Evolutionary conservation across 1,284 basidiomycete genomes (phyloP).

Genomic region (Vanrija humicola): DNA sequence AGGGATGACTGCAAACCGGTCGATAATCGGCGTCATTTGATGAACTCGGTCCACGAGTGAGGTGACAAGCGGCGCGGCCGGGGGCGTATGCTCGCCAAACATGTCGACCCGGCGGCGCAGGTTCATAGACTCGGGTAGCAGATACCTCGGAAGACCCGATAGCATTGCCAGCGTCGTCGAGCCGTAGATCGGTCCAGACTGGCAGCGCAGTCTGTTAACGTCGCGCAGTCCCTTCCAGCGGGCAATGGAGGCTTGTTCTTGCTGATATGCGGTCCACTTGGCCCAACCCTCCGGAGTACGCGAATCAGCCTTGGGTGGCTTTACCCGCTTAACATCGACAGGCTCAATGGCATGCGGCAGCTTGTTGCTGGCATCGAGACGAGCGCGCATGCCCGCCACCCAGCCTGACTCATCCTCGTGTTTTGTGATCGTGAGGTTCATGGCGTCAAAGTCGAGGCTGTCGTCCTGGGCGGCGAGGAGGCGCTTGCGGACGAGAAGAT

Average conservation of each 20-base stretch:
- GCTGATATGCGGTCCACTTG: constrained; percentile 58
- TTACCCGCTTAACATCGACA: constrained; percentile 34
- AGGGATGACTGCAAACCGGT: constrained; percentile 78
- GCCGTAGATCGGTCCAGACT: constrained; percentile 61
- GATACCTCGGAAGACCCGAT: constrained; percentile 49
- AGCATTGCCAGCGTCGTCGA: constrained; percentile 58
- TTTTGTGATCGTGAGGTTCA: constrained; percentile 64
- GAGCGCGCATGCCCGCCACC: constrained; percentile 56
- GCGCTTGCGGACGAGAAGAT: constrained; percentile 72
- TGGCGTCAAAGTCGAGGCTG: constrained; percentile 59
- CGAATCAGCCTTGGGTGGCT: constrained; percentile 61
- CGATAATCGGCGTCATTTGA: constrained; percentile 58
- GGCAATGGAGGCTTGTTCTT: constrained; percentile 56
- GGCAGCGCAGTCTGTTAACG: constrained; percentile 73
- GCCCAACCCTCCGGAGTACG: constrained; percentile 72
- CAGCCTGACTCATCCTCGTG: constrained; percentile 51
- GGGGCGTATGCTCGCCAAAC: constrained; percentile 48
- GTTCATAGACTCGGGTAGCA: constrained; percentile 59
- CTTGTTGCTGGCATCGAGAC: constrained; percentile 67
- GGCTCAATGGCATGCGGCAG: constrained; percentile 60
- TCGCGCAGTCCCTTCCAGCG: constrained; percentile 69
- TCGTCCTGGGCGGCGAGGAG: constrained; percentile 55
- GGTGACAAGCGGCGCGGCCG: constrained; percentile 54
- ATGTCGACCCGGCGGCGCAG: constrained; percentile 36
- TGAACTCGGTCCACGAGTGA: constrained; percentile 63